Base-by-base conservation (phyloP, 768 basidiomycete species). In the Russula vinacea region DNA sequence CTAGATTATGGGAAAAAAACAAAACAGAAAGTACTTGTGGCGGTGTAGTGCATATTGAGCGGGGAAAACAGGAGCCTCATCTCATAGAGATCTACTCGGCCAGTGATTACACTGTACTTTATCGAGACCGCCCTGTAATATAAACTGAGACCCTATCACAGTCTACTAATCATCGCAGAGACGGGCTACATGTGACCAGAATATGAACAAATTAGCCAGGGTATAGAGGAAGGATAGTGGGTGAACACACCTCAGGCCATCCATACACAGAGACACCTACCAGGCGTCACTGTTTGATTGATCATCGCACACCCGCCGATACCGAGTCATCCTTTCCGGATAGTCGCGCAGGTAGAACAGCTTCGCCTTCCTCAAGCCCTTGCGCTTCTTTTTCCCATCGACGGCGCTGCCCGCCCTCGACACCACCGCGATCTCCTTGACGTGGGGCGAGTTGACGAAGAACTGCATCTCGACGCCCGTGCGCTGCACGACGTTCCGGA, bases 381-480 rank as follows among this genome's bases (percentile, higher is more conserved):
- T 82, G 51, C 39, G 52, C 42, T 50, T 58, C 61, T 58, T 67
- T 24, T 60, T 67, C 40, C 61, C 54, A 10, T 58, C 44, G 13
- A 10, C 44, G 8, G 26, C 33, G 5, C 52, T 51, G 22, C 66
- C 58, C 5, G 45, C 58, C 49, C 52, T 67, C 52, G 61, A 62
- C 64, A 94, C 77, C 64, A 98, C 78, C 76, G 87, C 86, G 76
- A 98, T 89, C 60, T 89, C 86, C 80, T 91, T 92, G 75, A 98
- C 71, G 72, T 92, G 84, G 33, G 96, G 95, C 57, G 89, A 91
- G 71, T 84, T 86, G 67, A 87, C 85, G 74, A 88, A 94, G 77
- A 92, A 90, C 71, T 88, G 89, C 88, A 92, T 88, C 80, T 98
- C 96, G 44, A 97, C 89, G 14, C 94, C 95, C 14, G 89, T 92